These are phyloP conservation scores for Zygotorulaspora florentina DNA, from an alignment of 805 yeast species.

Conservation along the genomic window DNA sequence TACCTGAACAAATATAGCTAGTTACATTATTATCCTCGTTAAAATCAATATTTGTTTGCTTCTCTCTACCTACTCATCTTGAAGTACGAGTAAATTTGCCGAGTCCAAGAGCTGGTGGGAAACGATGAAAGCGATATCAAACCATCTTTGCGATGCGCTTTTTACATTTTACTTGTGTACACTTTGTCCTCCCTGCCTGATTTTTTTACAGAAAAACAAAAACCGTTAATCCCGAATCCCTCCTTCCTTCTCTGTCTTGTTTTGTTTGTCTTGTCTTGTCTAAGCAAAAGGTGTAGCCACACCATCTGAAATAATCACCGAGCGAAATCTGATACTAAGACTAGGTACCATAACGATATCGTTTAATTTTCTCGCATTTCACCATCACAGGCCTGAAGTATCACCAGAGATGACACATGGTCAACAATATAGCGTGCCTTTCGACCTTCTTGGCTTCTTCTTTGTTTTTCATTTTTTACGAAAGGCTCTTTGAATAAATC, in stretches of 20 bases:
- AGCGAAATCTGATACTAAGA: not conserved
- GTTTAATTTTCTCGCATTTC: not conserved
- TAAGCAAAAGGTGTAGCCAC: not conserved
- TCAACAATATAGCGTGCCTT: too few relatives aligned
- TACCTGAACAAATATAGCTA: not conserved
- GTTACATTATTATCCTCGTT: not conserved
- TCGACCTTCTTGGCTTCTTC: not conserved
- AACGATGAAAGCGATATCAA: too few relatives aligned
- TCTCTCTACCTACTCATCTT: not conserved
- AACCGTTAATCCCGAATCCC: not conserved
- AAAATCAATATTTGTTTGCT: not conserved
- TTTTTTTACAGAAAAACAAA: not conserved
- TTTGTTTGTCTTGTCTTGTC: too few relatives aligned
- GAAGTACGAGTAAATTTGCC: too few relatives aligned
- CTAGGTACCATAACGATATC: not conserved
- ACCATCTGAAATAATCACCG: not conserved
- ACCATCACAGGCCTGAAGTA: too few relatives aligned
- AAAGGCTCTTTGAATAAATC: not conserved
- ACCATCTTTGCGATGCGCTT: too few relatives aligned
- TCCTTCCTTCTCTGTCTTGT: too few relatives aligned
- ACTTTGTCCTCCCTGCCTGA: too few relatives aligned
- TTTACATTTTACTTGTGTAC: too few relatives aligned
- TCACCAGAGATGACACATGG: too few relatives aligned
- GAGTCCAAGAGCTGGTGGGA: too few relatives aligned
- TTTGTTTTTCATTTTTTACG: slow-evolving; percentile 1